Evolutionary conservation across 2,329 filamentous ascomycete species (phyloP).

Genomic region (Alternaria sp.): DNA sequence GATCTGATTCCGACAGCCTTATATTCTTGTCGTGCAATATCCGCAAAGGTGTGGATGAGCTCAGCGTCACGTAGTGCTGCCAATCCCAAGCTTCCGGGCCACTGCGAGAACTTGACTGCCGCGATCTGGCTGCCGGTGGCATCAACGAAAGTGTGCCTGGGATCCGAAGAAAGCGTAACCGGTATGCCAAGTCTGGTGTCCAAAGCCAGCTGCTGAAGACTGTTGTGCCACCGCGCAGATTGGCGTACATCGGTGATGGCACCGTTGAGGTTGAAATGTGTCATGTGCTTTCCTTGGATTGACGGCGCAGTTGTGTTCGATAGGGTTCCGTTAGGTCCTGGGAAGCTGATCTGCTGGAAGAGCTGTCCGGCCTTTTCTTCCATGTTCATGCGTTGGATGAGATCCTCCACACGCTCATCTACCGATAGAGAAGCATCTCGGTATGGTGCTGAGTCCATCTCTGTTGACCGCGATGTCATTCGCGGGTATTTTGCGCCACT

Average conservation of each 20-base stretch:
- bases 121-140: conserved; percentile 53
- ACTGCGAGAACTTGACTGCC: conserved; percentile 56
- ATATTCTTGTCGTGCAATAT: conserved; percentile 58
- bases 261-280: conserved; percentile 58
- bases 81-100: conserved; percentile 60
- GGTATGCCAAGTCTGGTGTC: conserved; percentile 58
- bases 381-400: conserved; percentile 54
- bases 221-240: conserved; percentile 51
- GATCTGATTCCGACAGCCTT: conserved; percentile 52
- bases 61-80: conserved; percentile 56
- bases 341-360: conserved; percentile 50
- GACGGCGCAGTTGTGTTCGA: conserved; percentile 41
- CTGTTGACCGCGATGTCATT: conserved; percentile 5
- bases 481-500: conserved; percentile 1
- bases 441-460: conserved; percentile 35
- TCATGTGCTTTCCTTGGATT: conserved; percentile 47
- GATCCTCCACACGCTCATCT: conserved; percentile 56
- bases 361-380: conserved; percentile 59
- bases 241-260: conserved; percentile 49
- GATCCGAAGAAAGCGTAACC: conserved; percentile 57
- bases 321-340: conserved; percentile 44
- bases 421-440: conserved; percentile 49
- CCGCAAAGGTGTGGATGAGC: conserved; percentile 55
- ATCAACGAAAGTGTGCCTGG: conserved; percentile 54
- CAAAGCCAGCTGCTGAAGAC: conserved; percentile 52